Evolutionary conservation across 177 flowering plant species (phyloP), one percentile per base, ranked within the genome.

Genomic region (Telopea speciosissima): DNA sequence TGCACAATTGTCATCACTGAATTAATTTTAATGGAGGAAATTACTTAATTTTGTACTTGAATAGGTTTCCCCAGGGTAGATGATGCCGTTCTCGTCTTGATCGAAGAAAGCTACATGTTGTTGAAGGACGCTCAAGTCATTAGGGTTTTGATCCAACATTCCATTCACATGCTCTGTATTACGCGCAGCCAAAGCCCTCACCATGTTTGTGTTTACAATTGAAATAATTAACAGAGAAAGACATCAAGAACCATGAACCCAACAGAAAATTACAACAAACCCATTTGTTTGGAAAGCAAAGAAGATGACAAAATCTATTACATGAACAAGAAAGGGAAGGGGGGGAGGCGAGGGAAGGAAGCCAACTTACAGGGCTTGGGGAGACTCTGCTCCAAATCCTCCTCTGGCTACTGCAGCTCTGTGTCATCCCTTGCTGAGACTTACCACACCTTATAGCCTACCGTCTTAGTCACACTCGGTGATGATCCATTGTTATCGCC

Each of bases 111-210:
- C n/a, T n/a, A n/a, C n/a, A n/a, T n/a, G n/a, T n/a, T n/a, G n/a
- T n/a, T n/a, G n/a, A n/a, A 93, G 90, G 61, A 93, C 97, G 71
- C 87, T 87, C 75, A 93, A 10, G 31, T 78, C 73, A 61, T 80
- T 24, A 69, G 87, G 87, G 63, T 62, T 67, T 62, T 85, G 93
- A 1, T 90, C 97, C 44, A 76, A 77, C 44, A 97, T 89, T 61
- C 98, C 98, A 26, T 71, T 52, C 0, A 91, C 90, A 63, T 88
- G 89, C 11, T 83, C 84, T 0, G 79, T 74, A 63, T 91, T 95
- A 0, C 92, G 85, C 24, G 96, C 95, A 36, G 64, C 79, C 80
- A 93, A 70, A 23, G 88, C 98, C 73, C 98, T 84, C 0, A 93
- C 71, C 83, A 90, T 19, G 72, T 91, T 91, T 91, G 72, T 13